These are phyloP conservation scores for Gremmenia infestans DNA, from an alignment of 2,329 filamentous ascomycete genomes.

Conservation along the genomic window DNA sequence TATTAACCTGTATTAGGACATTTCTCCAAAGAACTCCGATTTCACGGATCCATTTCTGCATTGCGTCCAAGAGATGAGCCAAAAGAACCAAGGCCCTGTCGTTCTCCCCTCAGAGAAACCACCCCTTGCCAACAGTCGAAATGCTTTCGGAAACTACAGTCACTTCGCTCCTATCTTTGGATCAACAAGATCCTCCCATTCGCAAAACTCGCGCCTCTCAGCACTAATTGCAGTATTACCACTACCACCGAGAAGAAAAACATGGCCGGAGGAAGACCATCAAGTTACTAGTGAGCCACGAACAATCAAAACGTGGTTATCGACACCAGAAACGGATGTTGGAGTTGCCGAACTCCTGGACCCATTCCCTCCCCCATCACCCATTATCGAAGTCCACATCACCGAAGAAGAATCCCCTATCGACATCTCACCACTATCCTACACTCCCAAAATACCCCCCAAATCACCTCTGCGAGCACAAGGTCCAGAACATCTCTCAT, in stretches of 20 bases:
- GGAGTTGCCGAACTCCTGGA: background rate
- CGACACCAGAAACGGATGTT: background rate
- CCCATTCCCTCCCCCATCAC: background rate
- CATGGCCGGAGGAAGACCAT: background rate
- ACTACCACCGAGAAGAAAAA: background rate
- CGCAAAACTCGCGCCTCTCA: background rate
- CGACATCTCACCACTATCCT: background rate
- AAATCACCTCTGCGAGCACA: background rate
- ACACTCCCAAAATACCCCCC: background rate
- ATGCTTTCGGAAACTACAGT: constrained; percentile 4
- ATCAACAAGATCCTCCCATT: background rate
- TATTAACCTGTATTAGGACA: background rate
- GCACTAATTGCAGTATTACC: background rate
- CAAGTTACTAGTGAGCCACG: background rate
- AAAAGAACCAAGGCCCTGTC: background rate
- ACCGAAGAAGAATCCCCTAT: background rate
- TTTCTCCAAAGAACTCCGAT: background rate
- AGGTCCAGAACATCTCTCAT: background rate
- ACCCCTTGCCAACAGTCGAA: background rate
- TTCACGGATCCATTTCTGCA: background rate
- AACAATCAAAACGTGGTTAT: background rate
- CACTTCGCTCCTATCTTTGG: background rate
- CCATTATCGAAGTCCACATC: background rate
- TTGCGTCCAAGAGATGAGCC: background rate
- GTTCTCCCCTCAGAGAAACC: background rate